phyloP scores from a whole-genome alignment of 2,329 filamentous ascomycete genomes.

The Gremmenia infestans region DNA sequence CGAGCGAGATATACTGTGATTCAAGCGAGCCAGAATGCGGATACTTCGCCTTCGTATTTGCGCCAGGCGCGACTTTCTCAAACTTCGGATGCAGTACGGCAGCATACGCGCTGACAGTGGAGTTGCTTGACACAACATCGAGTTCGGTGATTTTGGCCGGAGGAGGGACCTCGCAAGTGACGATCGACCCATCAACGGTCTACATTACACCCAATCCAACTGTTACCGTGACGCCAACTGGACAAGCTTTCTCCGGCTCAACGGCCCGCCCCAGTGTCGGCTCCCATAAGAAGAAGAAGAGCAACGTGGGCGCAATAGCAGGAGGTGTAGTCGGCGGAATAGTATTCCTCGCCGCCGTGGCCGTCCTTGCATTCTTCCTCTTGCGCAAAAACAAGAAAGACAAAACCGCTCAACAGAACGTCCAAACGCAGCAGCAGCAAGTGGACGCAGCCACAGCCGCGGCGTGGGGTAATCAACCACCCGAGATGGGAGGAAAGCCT shows the following conservation, averaged over 20 bases:
- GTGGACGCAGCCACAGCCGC: conserved; percentile 7
- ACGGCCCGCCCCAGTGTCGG: conserved; percentile 2
- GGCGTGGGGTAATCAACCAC: conserved; percentile 4
- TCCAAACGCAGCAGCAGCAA: conserved; percentile 11
- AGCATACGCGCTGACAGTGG: conserved; percentile 12
- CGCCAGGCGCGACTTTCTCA: conserved; percentile 11
- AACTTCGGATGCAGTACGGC: conserved; percentile 21
- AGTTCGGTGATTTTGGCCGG: not conserved
- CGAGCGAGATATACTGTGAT: conserved; percentile 16
- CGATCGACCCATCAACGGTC: not conserved
- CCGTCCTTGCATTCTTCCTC: conserved; percentile 15
- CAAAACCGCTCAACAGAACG: not conserved
- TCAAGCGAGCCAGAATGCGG: conserved; percentile 17
- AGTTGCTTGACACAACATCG: conserved; percentile 7
- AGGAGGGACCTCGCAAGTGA: not conserved
- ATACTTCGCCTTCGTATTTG: conserved; percentile 19
- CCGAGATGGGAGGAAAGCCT: conserved; percentile 13
- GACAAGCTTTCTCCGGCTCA: not conserved
- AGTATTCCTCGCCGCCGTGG: conserved; percentile 8
- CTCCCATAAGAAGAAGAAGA: conserved; percentile 3
- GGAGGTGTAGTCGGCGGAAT: conserved; percentile 21
- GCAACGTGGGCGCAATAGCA: conserved; percentile 17
- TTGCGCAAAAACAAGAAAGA: conserved; percentile 13
- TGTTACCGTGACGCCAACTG: not conserved
- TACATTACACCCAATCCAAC: not conserved